Conservation (phyloP, 371 early-diverging fungal genomes). For the Cokeromyces recurvatus region DNA sequence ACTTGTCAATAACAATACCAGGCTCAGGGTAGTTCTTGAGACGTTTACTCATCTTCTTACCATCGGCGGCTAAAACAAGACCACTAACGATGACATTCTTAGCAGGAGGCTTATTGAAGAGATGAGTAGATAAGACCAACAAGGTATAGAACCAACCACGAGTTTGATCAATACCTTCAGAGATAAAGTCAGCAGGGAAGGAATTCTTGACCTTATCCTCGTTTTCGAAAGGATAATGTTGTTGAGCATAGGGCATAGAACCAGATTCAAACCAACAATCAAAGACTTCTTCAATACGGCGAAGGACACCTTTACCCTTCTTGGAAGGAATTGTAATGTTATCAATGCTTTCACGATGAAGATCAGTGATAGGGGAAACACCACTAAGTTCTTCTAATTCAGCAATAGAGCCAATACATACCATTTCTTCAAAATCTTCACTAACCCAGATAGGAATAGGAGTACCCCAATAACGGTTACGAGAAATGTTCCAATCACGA, state of each 20-base stretch:
- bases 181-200: slow-evolving; percentile 99
- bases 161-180: slow-evolving; percentile 99
- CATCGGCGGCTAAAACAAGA: slow-evolving; percentile 97
- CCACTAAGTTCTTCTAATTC: slow-evolving; percentile 96
- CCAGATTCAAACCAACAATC: slow-evolving; percentile 99
- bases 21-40: slow-evolving; percentile 99
- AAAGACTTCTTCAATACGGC: slow-evolving; percentile 98
- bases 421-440: slow-evolving; percentile 90
- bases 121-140: slow-evolving; percentile 97
- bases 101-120: slow-evolving; percentile 98
- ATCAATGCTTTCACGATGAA: slow-evolving; percentile 99
- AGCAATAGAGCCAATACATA: slow-evolving; percentile 94
- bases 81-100: slow-evolving; percentile 99
- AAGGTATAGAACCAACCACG: slow-evolving; percentile 99
- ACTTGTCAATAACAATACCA: slow-evolving; percentile 76
- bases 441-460: slow-evolving; percentile 99
- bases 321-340: slow-evolving; percentile 95
- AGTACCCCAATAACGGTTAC: slow-evolving; percentile 99
- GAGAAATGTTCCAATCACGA: slow-evolving; percentile 99
- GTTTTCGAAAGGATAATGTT: slow-evolving; percentile 99
- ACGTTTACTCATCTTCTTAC: slow-evolving; percentile 99
- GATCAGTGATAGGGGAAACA: slow-evolving; percentile 83
- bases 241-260: slow-evolving; percentile 99
- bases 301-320: slow-evolving; percentile 85
- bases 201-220: slow-evolving; percentile 75